These are phyloP conservation scores for Pythium brachiatum DNA, from an alignment of 352 stramenopile species.

Conservation along the genomic window DNA sequence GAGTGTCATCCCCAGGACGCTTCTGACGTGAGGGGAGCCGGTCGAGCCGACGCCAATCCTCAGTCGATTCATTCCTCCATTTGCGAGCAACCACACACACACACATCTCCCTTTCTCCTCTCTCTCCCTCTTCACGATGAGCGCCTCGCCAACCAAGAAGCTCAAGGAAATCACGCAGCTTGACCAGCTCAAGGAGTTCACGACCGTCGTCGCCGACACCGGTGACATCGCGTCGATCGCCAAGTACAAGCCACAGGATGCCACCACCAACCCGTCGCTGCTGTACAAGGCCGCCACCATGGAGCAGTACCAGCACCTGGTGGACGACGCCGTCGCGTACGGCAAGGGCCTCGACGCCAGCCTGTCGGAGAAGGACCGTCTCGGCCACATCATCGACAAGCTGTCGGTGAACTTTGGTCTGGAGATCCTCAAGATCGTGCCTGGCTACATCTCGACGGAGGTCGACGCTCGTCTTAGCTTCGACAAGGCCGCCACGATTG, in stretches of 20 bases:
- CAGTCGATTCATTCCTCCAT: conserved; percentile 73
- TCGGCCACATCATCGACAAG: conserved; percentile 96
- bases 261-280: conserved; percentile 99
- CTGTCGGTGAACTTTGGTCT: conserved; percentile 98
- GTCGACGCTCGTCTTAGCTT: conserved; percentile 97
- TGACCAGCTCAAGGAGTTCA: conserved; percentile 96
- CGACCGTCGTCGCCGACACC: conserved; percentile 97
- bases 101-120: neutral
- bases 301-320: conserved; percentile 94
- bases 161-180: conserved; percentile 77
- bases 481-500: conserved; percentile 92
- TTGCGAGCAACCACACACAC: conserved; percentile 37
- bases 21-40: neutral
- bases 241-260: conserved; percentile 95
- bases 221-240: conserved; percentile 93
- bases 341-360: conserved; percentile 71
- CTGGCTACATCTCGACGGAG: conserved; percentile 98
- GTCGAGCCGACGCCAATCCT: neutral
- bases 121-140: conserved; percentile 29
- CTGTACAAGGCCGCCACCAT: conserved; percentile 98
- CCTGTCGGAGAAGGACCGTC: conserved; percentile 78
- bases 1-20: neutral
- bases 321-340: conserved; percentile 95
- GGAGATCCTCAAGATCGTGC: conserved; percentile 96
- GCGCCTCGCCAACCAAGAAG: conserved; percentile 73